Base-by-base conservation (phyloP, 2,329 filamentous ascomycete species). In the Parastagonospora avenae region DNA sequence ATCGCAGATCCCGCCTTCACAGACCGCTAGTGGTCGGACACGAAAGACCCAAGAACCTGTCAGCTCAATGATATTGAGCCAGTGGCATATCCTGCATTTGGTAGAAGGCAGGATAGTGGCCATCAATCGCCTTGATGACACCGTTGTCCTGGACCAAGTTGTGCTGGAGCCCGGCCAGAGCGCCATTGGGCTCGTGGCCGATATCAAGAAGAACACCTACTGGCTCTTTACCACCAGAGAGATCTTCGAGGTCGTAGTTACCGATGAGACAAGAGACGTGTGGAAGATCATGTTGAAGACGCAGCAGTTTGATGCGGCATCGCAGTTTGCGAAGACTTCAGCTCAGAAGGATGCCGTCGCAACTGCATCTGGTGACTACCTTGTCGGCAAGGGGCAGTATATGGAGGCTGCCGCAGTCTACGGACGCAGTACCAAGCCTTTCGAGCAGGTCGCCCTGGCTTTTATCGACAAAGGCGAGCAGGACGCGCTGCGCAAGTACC, bases 131-230 rank as follows among this genome's bases (percentile, higher is more conserved):
- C 82, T 99, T 40, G 94, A 92, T 35, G 91, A 93, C 27, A 85
- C 87, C 44, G 80, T 93, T 41, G 89, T 96, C 1, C 95, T 94
- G 62, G 91, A 97, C 70, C 92, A 97, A 73, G 81, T 87, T 16
- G 88, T 99, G 4, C 79, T 97, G 11, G 89, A 93, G 48, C 82
- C 85, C 4, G 90, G 89, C 0, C 90, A 96, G 63, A 87, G 82
- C 63, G 85, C 88, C 4, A 78, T 99, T n/a, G 92, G 90, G 0
- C 82, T 99, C 14, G 88, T 92, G 43, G 87, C 93, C 8, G 94
- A 99, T 73, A 83, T 89, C 54, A 93, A 94, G 72, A 96, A 97
- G 79, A 95, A 93, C 67, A 99, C 94, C 0, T 97, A 93, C 70
- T 99, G 95, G 94, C 82, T 99, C 2, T 96, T 97, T 68, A 97